Evolutionary conservation across 495 filamentous ascomycete genomes (phyloP).

Genomic region (Penicillium manginii): DNA sequence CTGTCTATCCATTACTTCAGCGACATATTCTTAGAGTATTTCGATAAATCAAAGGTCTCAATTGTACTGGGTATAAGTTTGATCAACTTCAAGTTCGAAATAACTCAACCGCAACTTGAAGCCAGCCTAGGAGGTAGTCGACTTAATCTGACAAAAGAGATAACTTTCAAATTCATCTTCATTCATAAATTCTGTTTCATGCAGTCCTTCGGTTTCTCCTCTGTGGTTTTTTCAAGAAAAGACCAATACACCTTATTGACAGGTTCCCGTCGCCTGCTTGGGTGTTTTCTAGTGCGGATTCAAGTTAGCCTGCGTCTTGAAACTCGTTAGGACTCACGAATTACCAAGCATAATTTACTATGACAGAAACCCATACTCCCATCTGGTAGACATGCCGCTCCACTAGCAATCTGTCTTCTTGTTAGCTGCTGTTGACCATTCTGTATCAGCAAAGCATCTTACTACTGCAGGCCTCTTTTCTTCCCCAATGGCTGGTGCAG

Average conservation of each 20-base stretch:
- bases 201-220: no score
- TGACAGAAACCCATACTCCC: background rate
- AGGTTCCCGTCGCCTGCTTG: background rate
- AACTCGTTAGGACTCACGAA: background rate
- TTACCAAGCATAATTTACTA: slow-evolving; percentile 1
- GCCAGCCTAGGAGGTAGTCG: no score
- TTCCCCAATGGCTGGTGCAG: background rate
- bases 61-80: no score
- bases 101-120: no score
- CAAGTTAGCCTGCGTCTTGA: background rate
- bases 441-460: background rate
- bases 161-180: background rate
- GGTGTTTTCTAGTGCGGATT: background rate
- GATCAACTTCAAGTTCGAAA: no score
- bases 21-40: no score
- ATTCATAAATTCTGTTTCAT: background rate
- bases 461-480: background rate
- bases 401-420: background rate
- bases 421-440: background rate
- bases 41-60: no score
- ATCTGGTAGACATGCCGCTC: background rate
- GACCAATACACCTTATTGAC: no score
- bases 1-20: no score
- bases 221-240: no score
- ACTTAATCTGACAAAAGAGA: no score